Evolutionary conservation across 164 flowering plant genomes (phyloP), one percentile per base, ranked within the genome.

Genomic region (Berberis vulgaris): DNA sequence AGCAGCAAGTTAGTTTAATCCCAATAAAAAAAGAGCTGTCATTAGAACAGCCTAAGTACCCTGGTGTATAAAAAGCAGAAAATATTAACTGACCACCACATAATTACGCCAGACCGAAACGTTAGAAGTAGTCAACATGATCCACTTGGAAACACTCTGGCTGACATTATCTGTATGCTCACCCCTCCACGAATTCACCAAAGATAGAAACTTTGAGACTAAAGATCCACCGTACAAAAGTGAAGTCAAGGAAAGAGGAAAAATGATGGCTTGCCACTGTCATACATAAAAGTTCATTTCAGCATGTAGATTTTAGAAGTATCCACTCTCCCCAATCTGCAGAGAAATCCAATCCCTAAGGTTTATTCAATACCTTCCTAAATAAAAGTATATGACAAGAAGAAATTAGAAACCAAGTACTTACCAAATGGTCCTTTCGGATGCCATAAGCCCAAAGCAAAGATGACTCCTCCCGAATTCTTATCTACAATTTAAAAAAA

Each of bases 201-300:
- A 26, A 26, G 26, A 26, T 26, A 26, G 26, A 26, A 26, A 26
- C 77, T 77, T 89, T 7, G 75, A 73, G 65, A 80, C 70, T 49
- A 91, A 61, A 44, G 93, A 82, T 59, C 99, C 97, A 73, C 78
- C 68, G 58, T 95, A 95, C 82, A 87, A 74, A 49, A 95, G 77
- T 63, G 90, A 83, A 59, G 97, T 91, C 80, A 95, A 76, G 26
- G 67, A 69, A 73, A 89, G 81, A 42, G 99, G 97, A 75, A 77
- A 78, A 61, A 80, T 71, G 78, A 84, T 78, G 45, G 97, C 94
- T 72, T 80, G 85, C 97, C 94, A 85, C 99, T 95, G 97, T 86
- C 85, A 86, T 47, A 81, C 73, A 85, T 64, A 85, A 82, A 86
- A 83, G 65, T 59, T 73, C 77, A 81, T 62, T 75, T 83, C 76